Conservation (phyloP, 169 alveolate species). For the Plasmodium adleri region DNA sequence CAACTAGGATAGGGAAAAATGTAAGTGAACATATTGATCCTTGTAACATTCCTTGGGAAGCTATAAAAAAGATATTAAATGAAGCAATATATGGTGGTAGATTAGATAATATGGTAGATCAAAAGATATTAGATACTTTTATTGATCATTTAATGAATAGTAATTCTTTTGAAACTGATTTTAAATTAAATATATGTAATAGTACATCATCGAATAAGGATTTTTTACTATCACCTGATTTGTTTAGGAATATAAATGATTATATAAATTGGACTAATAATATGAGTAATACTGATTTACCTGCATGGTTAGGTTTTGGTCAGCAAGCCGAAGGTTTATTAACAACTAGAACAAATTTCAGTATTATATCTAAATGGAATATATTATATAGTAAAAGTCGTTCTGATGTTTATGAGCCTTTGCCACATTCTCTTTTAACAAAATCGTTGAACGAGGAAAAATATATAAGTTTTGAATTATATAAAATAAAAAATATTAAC, state of each 20-base stretch:
- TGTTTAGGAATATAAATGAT: constrained; percentile 70
- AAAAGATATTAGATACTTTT: constrained; percentile 91
- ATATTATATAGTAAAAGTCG: constrained; percentile 60
- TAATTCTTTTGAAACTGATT: constrained; percentile 88
- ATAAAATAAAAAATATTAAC: neutral
- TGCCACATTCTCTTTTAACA: constrained; percentile 45
- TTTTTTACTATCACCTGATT: constrained; percentile 68
- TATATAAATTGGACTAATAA: constrained; percentile 68
- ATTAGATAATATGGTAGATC: constrained; percentile 96
- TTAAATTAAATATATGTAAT: constrained; percentile 77
- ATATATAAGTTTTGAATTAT: neutral
- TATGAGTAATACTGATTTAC: constrained; percentile 74
- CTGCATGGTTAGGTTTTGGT: constrained; percentile 77
- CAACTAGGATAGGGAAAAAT: constrained; percentile 73
- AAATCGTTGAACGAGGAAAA: constrained; percentile 31
- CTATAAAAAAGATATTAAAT: constrained; percentile 93
- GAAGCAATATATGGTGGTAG: constrained; percentile 97
- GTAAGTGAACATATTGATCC: constrained; percentile 89
- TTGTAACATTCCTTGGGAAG: constrained; percentile 98
- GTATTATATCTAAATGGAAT: constrained; percentile 71
- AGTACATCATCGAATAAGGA: constrained; percentile 71
- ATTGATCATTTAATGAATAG: constrained; percentile 91
- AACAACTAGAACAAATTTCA: constrained; percentile 63
- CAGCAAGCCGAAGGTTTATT: constrained; percentile 76
- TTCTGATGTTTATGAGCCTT: constrained; percentile 68